These are phyloP conservation scores for Orbilia javanica DNA, from an alignment of 2,329 filamentous ascomycete species.

Conservation along the genomic window DNA sequence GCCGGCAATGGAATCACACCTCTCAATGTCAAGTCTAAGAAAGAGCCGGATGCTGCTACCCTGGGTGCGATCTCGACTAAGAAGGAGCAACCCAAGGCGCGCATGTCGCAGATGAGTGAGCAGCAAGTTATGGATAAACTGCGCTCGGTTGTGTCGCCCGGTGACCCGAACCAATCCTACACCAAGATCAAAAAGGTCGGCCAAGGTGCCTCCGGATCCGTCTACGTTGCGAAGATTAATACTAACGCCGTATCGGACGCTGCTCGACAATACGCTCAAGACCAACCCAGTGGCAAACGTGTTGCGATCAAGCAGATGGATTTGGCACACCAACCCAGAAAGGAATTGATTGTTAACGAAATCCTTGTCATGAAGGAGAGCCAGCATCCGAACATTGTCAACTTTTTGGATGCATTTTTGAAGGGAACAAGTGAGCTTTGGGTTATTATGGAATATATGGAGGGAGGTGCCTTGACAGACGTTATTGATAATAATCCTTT, in stretches of 20 bases:
- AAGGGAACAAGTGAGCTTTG: constrained; percentile 98
- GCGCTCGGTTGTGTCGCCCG: constrained; percentile 93
- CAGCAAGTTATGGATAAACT: constrained; percentile 96
- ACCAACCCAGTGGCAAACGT: constrained; percentile 84
- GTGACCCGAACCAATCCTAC: constrained; percentile 93
- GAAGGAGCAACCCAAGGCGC: constrained; percentile 81
- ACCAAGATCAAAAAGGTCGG: constrained; percentile 99
- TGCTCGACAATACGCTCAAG: constrained; percentile 77
- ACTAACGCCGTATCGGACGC: constrained; percentile 84
- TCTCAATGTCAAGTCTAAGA: constrained; percentile 79
- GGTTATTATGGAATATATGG: constrained; percentile 99
- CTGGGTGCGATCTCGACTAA: constrained; percentile 77
- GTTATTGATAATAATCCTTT: constrained; percentile 99
- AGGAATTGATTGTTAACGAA: constrained; percentile 98
- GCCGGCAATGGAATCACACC: constrained; percentile 73
- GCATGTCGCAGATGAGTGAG: constrained; percentile 99
- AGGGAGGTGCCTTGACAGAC: constrained; percentile 95
- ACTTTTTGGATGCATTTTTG: constrained; percentile 96
- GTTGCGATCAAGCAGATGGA: constrained; percentile 99
- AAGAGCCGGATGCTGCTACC: constrained; percentile 67
- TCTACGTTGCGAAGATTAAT: constrained; percentile 96
- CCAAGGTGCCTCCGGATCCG: constrained; percentile 95
- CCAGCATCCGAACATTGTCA: constrained; percentile 98
- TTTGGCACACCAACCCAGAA: constrained; percentile 93
- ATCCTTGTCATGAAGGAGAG: constrained; percentile 99